A percentile compares a stretch with the other conserved stretches of the same genome.
phyloP scores from a whole-genome alignment of 768 basidiomycete genomes.

The Pleurotus cornucopiae region DNA sequence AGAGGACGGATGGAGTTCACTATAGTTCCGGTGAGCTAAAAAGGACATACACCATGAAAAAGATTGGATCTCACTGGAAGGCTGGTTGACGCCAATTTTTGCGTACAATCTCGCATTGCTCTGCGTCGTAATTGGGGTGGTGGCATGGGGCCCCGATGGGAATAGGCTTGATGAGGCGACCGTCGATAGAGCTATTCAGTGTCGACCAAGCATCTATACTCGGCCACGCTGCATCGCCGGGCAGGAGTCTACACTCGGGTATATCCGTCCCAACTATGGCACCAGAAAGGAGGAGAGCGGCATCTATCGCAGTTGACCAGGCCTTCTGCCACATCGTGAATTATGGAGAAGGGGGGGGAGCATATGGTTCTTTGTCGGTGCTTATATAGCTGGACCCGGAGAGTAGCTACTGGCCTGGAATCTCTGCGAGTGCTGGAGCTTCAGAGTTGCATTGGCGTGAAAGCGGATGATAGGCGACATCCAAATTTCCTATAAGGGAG shows the following conservation, averaged over 20 bases:
- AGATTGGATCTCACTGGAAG: neutral
- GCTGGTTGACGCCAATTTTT: neutral
- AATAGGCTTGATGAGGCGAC: constrained; percentile 2
- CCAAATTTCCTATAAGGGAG: no score
- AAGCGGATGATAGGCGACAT: no score
- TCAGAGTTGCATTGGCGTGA: no score
- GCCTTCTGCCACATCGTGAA: neutral
- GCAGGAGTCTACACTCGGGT: neutral
- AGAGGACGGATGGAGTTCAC: constrained; percentile 11
- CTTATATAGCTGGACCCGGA: neutral
- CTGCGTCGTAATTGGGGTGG: constrained; percentile 1
- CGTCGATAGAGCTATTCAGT: neutral
- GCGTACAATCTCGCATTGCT: neutral
- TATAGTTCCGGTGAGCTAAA: neutral
- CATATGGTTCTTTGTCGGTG: neutral
- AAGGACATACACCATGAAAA: neutral
- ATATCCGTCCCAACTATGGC: neutral
- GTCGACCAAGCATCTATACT: neutral
- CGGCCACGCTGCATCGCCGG: neutral
- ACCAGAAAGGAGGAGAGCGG: neutral
- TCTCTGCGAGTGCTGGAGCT: no score
- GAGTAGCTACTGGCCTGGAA: no score
- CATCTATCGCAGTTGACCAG: neutral
- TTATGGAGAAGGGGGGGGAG: no score
- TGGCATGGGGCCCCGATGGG: constrained; percentile 1